These are phyloP conservation scores for Aspergillus hortae DNA, from an alignment of 2,329 filamentous ascomycete species.

Conservation along the genomic window DNA sequence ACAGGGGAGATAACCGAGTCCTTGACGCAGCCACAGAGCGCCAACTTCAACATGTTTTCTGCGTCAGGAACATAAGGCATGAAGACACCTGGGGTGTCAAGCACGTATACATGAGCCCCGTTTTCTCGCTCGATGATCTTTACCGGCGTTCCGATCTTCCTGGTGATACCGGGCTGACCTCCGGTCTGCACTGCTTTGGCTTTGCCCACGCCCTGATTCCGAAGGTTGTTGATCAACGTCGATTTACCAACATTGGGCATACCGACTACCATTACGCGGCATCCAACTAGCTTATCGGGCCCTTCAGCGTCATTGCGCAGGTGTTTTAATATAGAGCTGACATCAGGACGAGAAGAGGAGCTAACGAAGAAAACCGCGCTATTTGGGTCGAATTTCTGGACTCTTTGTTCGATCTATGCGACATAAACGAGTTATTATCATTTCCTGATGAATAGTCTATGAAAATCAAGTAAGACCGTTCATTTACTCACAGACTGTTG, in stretches of 20 bases:
- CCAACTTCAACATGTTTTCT: slow-evolving; percentile 91
- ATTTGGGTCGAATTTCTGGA: slow-evolving; percentile 32
- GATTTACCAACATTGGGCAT: slow-evolving; percentile 99
- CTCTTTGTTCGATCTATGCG: slow-evolving; percentile 28
- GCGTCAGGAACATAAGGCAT: slow-evolving; percentile 83
- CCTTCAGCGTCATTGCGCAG: slow-evolving; percentile 27
- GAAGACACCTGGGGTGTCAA: slow-evolving; percentile 95
- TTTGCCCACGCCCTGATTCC: slow-evolving; percentile 61
- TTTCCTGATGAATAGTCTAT: neutral
- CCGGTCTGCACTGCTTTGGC: slow-evolving; percentile 79
- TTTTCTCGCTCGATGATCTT: slow-evolving; percentile 65
- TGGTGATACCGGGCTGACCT: slow-evolving; percentile 81
- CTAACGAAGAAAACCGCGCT: slow-evolving; percentile 35
- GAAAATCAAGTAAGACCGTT: neutral
- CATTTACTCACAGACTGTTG: slow-evolving; percentile 36
- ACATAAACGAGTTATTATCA: neutral
- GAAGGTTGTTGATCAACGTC: slow-evolving; percentile 83
- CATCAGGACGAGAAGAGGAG: slow-evolving; percentile 27
- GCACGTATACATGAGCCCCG: slow-evolving; percentile 68
- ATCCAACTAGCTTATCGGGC: slow-evolving; percentile 63
- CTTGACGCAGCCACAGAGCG: slow-evolving; percentile 85
- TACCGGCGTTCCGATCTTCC: slow-evolving; percentile 77
- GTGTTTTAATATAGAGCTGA: slow-evolving; percentile 31
- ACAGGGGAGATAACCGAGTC: slow-evolving; percentile 76
- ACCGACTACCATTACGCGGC: slow-evolving; percentile 81